These are phyloP conservation scores for Boechera stricta DNA, from an alignment of 345 rosid species.

Conservation along the genomic window DNA sequence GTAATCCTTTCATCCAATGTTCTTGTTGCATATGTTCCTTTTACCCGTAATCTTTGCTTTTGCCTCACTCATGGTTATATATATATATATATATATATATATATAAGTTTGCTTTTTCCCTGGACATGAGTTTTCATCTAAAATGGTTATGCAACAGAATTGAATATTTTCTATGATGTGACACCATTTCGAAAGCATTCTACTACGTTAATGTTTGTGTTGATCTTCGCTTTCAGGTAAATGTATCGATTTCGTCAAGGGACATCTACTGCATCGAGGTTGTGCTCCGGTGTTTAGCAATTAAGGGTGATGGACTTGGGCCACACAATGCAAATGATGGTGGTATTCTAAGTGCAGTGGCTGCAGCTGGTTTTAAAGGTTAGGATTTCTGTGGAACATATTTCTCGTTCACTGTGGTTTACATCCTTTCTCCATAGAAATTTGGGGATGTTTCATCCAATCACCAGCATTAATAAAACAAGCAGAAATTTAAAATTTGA, in stretches of 20 bases:
- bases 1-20: conserved; percentile 49
- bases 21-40: conserved; percentile 4
- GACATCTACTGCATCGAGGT: conserved; percentile 85
- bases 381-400: conserved; percentile 32
- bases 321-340: conserved; percentile 66
- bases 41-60: background rate
- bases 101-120: background rate
- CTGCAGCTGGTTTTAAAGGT: conserved; percentile 98
- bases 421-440: conserved; percentile 20
- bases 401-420: conserved; percentile 31
- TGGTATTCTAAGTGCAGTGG: conserved; percentile 77
- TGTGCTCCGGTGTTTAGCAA: conserved; percentile 86
- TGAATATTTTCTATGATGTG: conserved; percentile 9
- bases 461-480: conserved; percentile 9
- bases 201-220: conserved; percentile 15
- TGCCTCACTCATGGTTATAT: conserved; percentile 10
- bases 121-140: conserved; percentile 17
- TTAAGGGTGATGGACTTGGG: conserved; percentile 90
- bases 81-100: background rate
- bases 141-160: conserved; percentile 14
- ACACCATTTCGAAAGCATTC: conserved; percentile 13
- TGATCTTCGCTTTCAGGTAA: conserved; percentile 58
- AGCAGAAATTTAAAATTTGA: conserved; percentile 5
- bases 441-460: conserved; percentile 12
- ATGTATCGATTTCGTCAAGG: conserved; percentile 73